Evolutionary conservation across 108 stramenopile genomes (phyloP).

Genomic region (Pseudonitzschia pungens): DNA sequence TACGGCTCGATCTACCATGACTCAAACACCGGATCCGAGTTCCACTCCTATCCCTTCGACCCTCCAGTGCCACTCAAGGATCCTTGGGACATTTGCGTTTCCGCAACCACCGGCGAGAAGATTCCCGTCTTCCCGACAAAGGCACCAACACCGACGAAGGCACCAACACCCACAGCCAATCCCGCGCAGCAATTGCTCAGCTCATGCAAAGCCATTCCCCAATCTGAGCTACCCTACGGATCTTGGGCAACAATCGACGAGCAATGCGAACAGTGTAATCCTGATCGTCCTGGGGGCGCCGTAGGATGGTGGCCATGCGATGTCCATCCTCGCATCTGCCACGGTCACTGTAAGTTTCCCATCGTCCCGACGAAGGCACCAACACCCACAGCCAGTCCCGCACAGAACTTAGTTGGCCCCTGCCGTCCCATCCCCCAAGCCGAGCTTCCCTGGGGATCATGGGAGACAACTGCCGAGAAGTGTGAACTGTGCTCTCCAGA

Average conservation of each 20-base stretch:
- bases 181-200: too few relatives aligned
- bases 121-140: neutral
- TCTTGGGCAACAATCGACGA: neutral
- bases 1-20: conserved; percentile 20
- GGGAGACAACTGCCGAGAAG: neutral
- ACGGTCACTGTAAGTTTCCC: conserved; percentile 1
- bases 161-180: neutral
- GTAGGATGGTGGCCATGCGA: conserved; percentile 5
- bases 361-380: neutral
- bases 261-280: neutral
- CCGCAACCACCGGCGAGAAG: too few relatives aligned
- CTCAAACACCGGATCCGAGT: conserved; percentile 17
- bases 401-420: too few relatives aligned
- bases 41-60: conserved; percentile 28
- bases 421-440: neutral
- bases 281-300: neutral
- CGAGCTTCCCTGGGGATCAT: neutral
- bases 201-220: neutral
- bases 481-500: neutral
- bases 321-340: neutral
- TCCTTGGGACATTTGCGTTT: neutral
- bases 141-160: neutral
- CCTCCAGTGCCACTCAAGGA: conserved; percentile 22
- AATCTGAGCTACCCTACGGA: neutral
- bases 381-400: neutral